These are phyloP conservation scores for Poronia punctata DNA, from an alignment of 495 filamentous ascomycete genomes.

Conservation along the genomic window DNA sequence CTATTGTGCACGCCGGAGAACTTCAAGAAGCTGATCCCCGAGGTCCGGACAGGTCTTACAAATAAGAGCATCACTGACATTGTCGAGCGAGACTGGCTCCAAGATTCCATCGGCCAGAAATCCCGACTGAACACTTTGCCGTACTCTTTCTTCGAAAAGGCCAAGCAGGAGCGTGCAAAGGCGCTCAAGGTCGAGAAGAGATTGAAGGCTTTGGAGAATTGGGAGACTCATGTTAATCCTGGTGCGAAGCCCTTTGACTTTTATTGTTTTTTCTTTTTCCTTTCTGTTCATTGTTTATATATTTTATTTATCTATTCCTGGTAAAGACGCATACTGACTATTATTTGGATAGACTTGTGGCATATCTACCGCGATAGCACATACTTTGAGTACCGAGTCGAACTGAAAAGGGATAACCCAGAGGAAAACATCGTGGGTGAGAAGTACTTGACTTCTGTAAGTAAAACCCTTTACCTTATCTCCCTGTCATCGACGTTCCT, in stretches of 20 bases:
- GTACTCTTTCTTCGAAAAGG: conserved; percentile 16
- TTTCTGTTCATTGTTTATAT: too few species aligned
- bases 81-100: conserved; percentile 35
- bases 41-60: conserved; percentile 18
- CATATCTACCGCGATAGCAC: conserved; percentile 28
- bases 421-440: conserved; percentile 20
- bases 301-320: too few species aligned
- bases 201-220: conserved; percentile 42
- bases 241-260: conserved; percentile 10
- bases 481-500: too few species aligned
- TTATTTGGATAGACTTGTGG: conserved; percentile 1
- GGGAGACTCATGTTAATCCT: conserved; percentile 30
- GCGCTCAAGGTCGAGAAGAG: conserved; percentile 32
- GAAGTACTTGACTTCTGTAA: conserved; percentile 29
- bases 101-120: conserved; percentile 19
- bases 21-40: conserved; percentile 16
- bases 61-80: conserved; percentile 18
- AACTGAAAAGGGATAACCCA: conserved; percentile 20
- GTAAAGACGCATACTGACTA: conserved; percentile 1
- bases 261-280: too few species aligned
- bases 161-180: conserved; percentile 11
- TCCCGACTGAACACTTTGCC: conserved; percentile 12
- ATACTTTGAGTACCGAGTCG: conserved; percentile 29
- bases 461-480: conserved; percentile 3
- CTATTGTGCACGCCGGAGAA: conserved; percentile 27